A percentile compares a stretch with the other conserved stretches of the same genome.
phyloP scores from a whole-genome alignment of 257 asterid genomes.

The Lavandula angustifolia region DNA sequence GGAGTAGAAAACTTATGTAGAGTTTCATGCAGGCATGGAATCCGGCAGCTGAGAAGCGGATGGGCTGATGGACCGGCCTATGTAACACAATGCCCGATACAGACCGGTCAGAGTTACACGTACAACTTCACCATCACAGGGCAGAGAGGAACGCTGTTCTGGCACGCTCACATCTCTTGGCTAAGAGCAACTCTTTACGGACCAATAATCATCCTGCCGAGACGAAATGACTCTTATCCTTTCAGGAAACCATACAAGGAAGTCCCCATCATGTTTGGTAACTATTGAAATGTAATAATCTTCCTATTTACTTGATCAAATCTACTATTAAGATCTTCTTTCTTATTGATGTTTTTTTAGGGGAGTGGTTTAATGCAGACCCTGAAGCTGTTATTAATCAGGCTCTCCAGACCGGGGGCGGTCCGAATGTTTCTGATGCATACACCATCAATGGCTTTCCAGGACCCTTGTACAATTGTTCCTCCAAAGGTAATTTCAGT shows the following conservation, averaged over 20 bases:
- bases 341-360: slow-evolving; percentile 33
- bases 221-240: slow-evolving; percentile 59
- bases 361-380: slow-evolving; percentile 77
- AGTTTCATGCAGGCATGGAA: slow-evolving; percentile 57
- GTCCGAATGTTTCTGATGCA: slow-evolving; percentile 72
- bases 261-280: slow-evolving; percentile 62
- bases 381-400: slow-evolving; percentile 66
- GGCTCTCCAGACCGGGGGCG: slow-evolving; percentile 65
- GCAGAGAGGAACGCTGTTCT: slow-evolving; percentile 71
- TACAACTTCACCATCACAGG: slow-evolving; percentile 72
- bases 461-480: slow-evolving; percentile 68
- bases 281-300: neutral
- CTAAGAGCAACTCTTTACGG: slow-evolving; percentile 61
- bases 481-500: slow-evolving; percentile 51
- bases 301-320: neutral
- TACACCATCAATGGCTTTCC: slow-evolving; percentile 79
- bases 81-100: slow-evolving; percentile 72
- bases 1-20: neutral
- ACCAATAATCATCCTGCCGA: slow-evolving; percentile 60
- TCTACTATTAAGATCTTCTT: neutral
- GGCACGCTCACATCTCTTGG: slow-evolving; percentile 79
- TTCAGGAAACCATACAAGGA: slow-evolving; percentile 64
- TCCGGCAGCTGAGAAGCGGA: slow-evolving; percentile 58
- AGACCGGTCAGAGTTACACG: slow-evolving; percentile 48
- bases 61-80: slow-evolving; percentile 81